Evolutionary conservation across 257 asterid genomes (phyloP), one percentile per base, ranked within the genome.

Genomic region (Jacaranda copaia): DNA sequence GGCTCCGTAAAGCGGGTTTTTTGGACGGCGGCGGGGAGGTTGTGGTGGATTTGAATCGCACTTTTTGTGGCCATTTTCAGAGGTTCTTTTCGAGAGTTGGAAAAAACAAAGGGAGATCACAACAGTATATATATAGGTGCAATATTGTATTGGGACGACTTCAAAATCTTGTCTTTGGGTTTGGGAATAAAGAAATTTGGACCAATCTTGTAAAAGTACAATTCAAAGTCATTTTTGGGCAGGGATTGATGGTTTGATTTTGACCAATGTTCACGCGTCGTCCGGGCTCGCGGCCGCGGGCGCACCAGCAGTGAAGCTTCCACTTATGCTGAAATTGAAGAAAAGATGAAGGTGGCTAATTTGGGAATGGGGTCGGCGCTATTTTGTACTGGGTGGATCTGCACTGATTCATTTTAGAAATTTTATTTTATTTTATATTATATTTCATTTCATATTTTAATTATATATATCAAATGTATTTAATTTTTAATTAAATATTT

Each of bases 241-340:
- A 2, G 15, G 4, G 19, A 1, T 52, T 2, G 1, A 12, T 52
- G 19, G 58, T 13, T 20, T 52, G 58, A 40, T 52, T 38, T 81
- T 82, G 87, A 81, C 85, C 75, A 68, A 46, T 68, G 81, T 25
- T 45, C 13, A 82, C 85, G 85, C 82, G 85, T 48, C 77, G 83
- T 73, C 63, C 14, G 10, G 74, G 73, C 77, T 32, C 32, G 74
- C 14, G 75, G 80, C 77, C 58, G 35, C 48, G 5, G 65, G 62
- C 20, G 84, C 46, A 73, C 63, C 65, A 49, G 6, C 72, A 12
- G 38, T 25, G 87, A 81, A 76, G 56, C 38, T 79, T 76, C 77
- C 12, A 12, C 18, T 40, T 72, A 13, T 53, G 25, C 52, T 40
- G 12, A 45, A 36, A 4, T n/a, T n/a, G n/a, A n/a, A n/a, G n/a